Base-by-base conservation (phyloP, 192 early-diverging fungal genomes). In the Endogone sp. region DNA sequence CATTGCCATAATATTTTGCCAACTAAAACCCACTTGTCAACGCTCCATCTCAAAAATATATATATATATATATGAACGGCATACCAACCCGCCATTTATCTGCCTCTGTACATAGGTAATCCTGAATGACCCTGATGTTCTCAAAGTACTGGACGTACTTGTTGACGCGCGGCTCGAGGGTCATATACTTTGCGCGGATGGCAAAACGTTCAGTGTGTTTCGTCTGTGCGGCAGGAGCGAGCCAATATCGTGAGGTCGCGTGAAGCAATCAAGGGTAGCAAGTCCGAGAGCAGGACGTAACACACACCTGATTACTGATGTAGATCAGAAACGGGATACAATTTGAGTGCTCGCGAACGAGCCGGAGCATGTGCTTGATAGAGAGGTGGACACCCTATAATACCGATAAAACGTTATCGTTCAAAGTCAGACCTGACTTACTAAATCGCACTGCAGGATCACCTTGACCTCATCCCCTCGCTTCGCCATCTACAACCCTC, bases 111-210 rank as follows among this genome's bases (percentile, higher is more conserved):
- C 71, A 65, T 4, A 72, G 60, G 32, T 72, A 61, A 10, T 67
- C 54, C 30, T 72, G 71, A 27, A 72, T 72, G 22, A 72, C 30
- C 16, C 71, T 63, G 49, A 72, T 72, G 9, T 72, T 72, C 29
- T 67, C 60, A 66, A 72, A 72, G 55, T 72, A 72, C 37, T 56
- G n/a, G 9, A 72, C 65, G 29, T 72, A 72, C 60, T 72, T 72
- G 65, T 72, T 72, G n/a, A 44, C 28, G 22, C 54, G 64, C 0
- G 71, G 71, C 55, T 63, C 64, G 22, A 72, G 55, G 30, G 71
- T 72, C 71, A 72, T 72, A 31, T 72, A 67, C 54, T 72, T 72
- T 62, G 64, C 71, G 22, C 71, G 64, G 20, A 72, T 72, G 56
- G 71, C 71, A 31, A 72, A 72, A 26, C 71, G 57, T 23, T 72